Evolutionary conservation across 345 rosid species (phyloP), one percentile per base, ranked within the genome.

Genomic region (Schrenkiella parvula): DNA sequence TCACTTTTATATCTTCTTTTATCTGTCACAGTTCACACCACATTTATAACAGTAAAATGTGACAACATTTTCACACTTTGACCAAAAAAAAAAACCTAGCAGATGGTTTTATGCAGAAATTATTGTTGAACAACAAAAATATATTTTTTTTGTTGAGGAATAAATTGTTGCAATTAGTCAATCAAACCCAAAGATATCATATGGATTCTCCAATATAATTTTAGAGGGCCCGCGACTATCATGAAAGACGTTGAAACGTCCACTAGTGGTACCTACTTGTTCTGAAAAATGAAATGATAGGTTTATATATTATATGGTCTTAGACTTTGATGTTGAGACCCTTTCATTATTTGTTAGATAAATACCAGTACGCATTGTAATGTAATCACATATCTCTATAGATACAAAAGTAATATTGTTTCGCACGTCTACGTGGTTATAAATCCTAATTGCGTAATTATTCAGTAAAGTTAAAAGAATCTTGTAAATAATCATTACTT

Each of bases 191-290:
- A 9, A 66, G 72, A 74, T 74, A 66, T 74, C 41, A 57, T 73
- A 15, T 38, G 60, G 72, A 64, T 73, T 31, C 71, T 73, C 48
- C 50, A 55, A 23, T 44, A 64, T 46, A 57, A 71, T 54, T 44
- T n/a, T 59, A 68, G 14, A 68, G 21, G 74, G 50, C 64, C 79
- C 74, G 47, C 63, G 64, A 52, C 18, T 29, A 68, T 75, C 41
- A 68, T 41, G 2, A 42, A 23, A 60, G 68, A 74, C 73, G 78
- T 74, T 74, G 73, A 67, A 67, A 67, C 64, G 74, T 75, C 79
- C 79, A 68, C 74, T 60, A 75, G 48, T 62, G 47, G 58, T 22
- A 65, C 32, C 71, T 64, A 73, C 25, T 65, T 73, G 77, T 65
- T 50, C 46, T n/a, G 9, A 23, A 41, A 61, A 66, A 74, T 31